phyloP scores from a whole-genome alignment of 345 rosid species.

The Trapa incisa region DNA sequence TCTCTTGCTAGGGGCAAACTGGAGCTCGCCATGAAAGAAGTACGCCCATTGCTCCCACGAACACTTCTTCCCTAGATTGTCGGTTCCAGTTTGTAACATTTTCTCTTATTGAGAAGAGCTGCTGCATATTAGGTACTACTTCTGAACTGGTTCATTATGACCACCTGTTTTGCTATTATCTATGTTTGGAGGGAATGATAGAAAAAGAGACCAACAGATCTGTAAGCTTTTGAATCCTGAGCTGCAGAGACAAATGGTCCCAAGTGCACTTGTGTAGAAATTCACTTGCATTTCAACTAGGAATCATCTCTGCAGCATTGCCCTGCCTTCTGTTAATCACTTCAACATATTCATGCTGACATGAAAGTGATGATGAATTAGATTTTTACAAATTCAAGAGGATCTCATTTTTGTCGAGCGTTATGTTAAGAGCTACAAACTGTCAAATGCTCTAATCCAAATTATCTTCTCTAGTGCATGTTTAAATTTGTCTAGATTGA shows the following conservation, averaged over 20 bases:
- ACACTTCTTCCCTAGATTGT: background rate
- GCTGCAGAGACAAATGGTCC: background rate
- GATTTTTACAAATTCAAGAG: too few relatives aligned
- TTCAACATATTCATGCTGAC: background rate
- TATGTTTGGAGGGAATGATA: background rate
- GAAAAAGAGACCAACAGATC: background rate
- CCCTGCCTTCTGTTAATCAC: background rate
- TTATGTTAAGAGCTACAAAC: too few relatives aligned
- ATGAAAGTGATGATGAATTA: too few relatives aligned
- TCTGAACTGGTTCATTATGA: background rate
- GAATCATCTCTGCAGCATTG: background rate
- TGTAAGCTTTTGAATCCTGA: background rate
- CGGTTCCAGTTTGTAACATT: background rate
- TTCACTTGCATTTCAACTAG: background rate
- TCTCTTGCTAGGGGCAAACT: background rate
- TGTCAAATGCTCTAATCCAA: too few relatives aligned
- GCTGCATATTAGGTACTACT: background rate
- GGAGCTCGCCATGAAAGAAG: background rate
- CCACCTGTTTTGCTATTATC: background rate
- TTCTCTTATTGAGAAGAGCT: background rate
- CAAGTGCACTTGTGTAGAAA: background rate
- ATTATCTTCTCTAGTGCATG: too few relatives aligned
- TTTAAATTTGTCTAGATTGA: too few relatives aligned
- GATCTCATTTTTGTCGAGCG: too few relatives aligned
- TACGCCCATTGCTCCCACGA: background rate